phyloP scores from a whole-genome alignment of 805 yeast genomes.

The Zygotorulaspora chibaensis region DNA sequence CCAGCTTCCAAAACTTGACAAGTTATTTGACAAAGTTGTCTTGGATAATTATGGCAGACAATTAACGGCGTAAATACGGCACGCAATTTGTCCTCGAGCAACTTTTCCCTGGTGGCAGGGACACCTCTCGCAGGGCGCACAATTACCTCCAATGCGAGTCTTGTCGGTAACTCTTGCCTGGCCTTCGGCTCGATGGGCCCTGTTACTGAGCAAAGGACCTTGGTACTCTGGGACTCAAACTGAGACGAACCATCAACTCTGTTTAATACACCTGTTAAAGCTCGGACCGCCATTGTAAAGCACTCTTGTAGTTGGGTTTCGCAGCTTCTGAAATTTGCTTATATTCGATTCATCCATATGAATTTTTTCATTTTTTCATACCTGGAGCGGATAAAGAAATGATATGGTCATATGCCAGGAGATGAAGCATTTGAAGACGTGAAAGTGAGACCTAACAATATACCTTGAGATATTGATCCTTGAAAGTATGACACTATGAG shows the following conservation, averaged over 20 bases:
- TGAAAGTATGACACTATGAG: slow-evolving; percentile 1
- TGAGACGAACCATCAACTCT: slow-evolving; percentile 82
- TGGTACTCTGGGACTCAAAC: slow-evolving; percentile 46
- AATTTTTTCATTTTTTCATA: slow-evolving; percentile 6
- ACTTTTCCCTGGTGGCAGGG: slow-evolving; percentile 68
- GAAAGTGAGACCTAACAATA: too few species aligned
- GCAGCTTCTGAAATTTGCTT: slow-evolving; percentile 1
- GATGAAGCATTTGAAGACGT: too few species aligned
- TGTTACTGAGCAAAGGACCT: slow-evolving; percentile 69
- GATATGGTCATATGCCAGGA: not conserved
- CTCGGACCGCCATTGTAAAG: slow-evolving; percentile 10
- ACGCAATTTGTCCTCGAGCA: slow-evolving; percentile 66
- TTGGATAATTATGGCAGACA: slow-evolving; percentile 62
- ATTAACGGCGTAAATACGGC: slow-evolving; percentile 58
- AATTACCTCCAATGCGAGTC: slow-evolving; percentile 70
- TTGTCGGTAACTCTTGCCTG: slow-evolving; percentile 79
- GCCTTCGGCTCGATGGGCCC: slow-evolving; percentile 88
- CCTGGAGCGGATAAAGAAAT: not conserved
- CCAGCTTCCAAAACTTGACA: slow-evolving; percentile 56
- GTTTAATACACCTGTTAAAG: slow-evolving; percentile 36
- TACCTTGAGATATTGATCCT: not conserved
- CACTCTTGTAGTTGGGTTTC: not conserved
- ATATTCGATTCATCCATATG: not conserved
- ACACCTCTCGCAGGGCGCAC: slow-evolving; percentile 77
- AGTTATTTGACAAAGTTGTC: slow-evolving; percentile 69